A percentile compares a stretch with the other conserved stretches of the same genome.
phyloP scores from a whole-genome alignment of 768 basidiomycete genomes.

The Fistulinella prunicolor region DNA sequence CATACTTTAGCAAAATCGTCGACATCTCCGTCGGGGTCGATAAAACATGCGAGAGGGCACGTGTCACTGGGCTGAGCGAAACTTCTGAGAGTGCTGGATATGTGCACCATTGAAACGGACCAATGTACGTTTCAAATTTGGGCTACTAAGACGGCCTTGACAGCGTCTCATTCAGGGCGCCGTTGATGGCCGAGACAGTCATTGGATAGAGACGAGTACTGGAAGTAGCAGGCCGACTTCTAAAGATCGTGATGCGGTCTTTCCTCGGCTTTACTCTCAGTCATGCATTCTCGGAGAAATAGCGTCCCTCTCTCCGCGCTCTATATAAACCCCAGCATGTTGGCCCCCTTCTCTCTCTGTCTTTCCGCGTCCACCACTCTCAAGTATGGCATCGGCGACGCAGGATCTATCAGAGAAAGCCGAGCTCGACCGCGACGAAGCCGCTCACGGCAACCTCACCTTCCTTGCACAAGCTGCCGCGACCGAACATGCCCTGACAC shows the following conservation, averaged over 20 bases:
- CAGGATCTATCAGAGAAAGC: conserved; percentile 7
- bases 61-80: too few relatives aligned
- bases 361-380: neutral
- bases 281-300: too few relatives aligned
- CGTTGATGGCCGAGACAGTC: neutral
- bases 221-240: too few relatives aligned
- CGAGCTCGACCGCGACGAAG: conserved; percentile 11
- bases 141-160: too few relatives aligned
- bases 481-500: conserved; percentile 18
- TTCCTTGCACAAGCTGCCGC: conserved; percentile 23
- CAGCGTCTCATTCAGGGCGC: too few relatives aligned
- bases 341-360: neutral
- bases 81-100: too few relatives aligned
- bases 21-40: too few relatives aligned
- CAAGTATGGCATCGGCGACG: conserved; percentile 2
- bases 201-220: too few relatives aligned
- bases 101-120: too few relatives aligned
- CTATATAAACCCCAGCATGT: neutral
- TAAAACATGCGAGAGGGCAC: too few relatives aligned
- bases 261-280: neutral
- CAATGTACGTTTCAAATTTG: too few relatives aligned
- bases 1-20: too few relatives aligned
- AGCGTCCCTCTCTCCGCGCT: neutral
- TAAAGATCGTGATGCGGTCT: neutral
- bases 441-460: conserved; percentile 10